Evolutionary conservation across 371 early-diverging fungal genomes (phyloP), one percentile per base, ranked within the genome.

Genomic region (Parasitella parasitica): DNA sequence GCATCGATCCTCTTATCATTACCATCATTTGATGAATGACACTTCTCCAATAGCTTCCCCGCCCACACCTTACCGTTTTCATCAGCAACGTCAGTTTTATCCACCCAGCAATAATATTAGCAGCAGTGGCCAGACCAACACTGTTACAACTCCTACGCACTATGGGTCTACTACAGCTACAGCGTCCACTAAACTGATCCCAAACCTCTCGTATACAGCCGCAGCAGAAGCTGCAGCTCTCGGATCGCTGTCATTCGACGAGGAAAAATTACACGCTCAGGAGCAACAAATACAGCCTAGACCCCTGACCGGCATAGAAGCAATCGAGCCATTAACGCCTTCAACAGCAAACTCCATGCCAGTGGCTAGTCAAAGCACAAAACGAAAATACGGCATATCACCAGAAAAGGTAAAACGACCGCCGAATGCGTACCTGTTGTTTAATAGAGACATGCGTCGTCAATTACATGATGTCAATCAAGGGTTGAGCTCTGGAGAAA

Each of bases 381-480:
- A 59, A 51, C 38, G 54, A 16, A 59, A 63, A 30, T 68, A 67
- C 32, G 67, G 62, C 11, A 52, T 36, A 8, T 4, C 39, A 24
- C 68, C 68, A 8, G 55, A 68, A 59, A 59, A 63, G 34, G 60
- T 85, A 32, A 85, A 85, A 66, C 76, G 87, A n/a, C 86, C 89
- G 13, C 85, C 86, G 43, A 88, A 88, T 63, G 86, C 87, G 3
- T 88, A 84, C 61, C 57, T 88, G 36, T 66, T 89, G 15, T 89
- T 84, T 43, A 89, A 86, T 61, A 71, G 82, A 36, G 86, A 86
- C 51, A 80, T 83, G 75, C 81, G 89, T n/a, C 83, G 78, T 46
- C 75, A 83, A 63, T 61, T 88, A 27, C 64, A 84, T 30, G 73
- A 80, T 24, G 70, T 71, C 18, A 79, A 84, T 52, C 83, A 82